Conservation (phyloP, 768 basidiomycete genomes). For the Trametes coccinea region DNA sequence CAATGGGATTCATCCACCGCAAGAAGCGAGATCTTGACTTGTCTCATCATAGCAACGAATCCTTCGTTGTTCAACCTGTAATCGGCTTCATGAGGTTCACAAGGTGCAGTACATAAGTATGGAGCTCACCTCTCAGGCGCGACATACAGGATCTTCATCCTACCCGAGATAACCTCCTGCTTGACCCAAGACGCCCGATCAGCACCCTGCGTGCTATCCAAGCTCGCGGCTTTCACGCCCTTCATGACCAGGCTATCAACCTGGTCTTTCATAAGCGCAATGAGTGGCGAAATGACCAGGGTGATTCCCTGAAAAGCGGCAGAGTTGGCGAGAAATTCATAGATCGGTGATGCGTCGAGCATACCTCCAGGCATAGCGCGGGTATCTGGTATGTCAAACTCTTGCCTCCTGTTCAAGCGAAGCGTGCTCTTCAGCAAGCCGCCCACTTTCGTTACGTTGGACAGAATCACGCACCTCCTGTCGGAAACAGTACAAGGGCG, state of each 20-base stretch:
- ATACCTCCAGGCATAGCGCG: conserved; percentile 39
- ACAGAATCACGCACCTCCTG: conserved; percentile 32
- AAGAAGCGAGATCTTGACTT: conserved; percentile 44
- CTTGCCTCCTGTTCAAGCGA: conserved; percentile 34
- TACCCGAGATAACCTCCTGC: conserved; percentile 37
- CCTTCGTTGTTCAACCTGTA: conserved; percentile 46
- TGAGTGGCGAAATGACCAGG: conserved; percentile 86
- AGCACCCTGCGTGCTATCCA: conserved; percentile 41
- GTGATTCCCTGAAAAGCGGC: conserved; percentile 61
- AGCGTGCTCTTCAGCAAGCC: background rate
- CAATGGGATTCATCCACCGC: conserved; percentile 55
- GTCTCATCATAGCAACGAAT: conserved; percentile 44
- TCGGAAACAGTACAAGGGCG: conserved; percentile 44
- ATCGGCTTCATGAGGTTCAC: too few species aligned
- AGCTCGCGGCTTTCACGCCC: conserved; percentile 61
- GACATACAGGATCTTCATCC: conserved; percentile 50
- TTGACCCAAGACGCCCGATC: conserved; percentile 38
- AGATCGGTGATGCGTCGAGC: background rate
- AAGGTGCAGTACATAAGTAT: background rate
- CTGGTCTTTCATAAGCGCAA: conserved; percentile 91
- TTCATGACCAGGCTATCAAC: conserved; percentile 65
- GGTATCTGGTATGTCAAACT: conserved; percentile 43
- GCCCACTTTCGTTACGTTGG: background rate
- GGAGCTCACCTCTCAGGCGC: conserved; percentile 43
- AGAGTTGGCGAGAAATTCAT: background rate